Evolutionary conservation across 306 rosid genomes (phyloP).

Genomic region (Crotalaria pallida): DNA sequence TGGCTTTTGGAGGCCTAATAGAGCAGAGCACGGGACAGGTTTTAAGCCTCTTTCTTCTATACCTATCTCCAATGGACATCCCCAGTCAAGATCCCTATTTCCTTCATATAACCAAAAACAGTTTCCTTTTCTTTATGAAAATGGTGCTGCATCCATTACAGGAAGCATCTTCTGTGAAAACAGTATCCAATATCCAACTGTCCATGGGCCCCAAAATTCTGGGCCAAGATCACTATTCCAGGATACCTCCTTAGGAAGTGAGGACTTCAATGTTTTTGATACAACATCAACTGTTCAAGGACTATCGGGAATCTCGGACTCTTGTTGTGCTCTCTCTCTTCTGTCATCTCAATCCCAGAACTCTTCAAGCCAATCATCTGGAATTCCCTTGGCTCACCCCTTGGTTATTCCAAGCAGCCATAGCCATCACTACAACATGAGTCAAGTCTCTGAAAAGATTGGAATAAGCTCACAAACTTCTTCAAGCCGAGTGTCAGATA

Average conservation of each 20-base stretch:
- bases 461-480: conserved; percentile 57
- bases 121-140: conserved; percentile 50
- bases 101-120: conserved; percentile 40
- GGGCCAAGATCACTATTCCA: conserved; percentile 37
- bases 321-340: conserved; percentile 97
- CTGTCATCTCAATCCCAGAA: conserved; percentile 90
- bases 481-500: conserved; percentile 38
- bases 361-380: conserved; percentile 56
- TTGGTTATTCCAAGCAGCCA: conserved; percentile 48
- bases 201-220: conserved; percentile 28
- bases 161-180: conserved; percentile 45
- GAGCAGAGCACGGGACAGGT: conserved; percentile 42
- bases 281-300: conserved; percentile 47
- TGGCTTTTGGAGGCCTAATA: conserved; percentile 44
- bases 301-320: conserved; percentile 50
- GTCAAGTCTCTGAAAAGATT: conserved; percentile 43
- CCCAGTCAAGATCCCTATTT: conserved; percentile 38
- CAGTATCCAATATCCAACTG: conserved; percentile 33
- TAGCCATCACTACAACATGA: conserved; percentile 41
- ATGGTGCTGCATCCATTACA: conserved; percentile 34
- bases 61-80: conserved; percentile 39
- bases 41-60: conserved; percentile 35
- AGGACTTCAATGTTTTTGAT: conserved; percentile 49
- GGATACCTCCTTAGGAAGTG: conserved; percentile 43
- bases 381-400: conserved; percentile 50